These are phyloP conservation scores for Quercus cerris DNA, from an alignment of 306 rosid species.

Conservation along the genomic window DNA sequence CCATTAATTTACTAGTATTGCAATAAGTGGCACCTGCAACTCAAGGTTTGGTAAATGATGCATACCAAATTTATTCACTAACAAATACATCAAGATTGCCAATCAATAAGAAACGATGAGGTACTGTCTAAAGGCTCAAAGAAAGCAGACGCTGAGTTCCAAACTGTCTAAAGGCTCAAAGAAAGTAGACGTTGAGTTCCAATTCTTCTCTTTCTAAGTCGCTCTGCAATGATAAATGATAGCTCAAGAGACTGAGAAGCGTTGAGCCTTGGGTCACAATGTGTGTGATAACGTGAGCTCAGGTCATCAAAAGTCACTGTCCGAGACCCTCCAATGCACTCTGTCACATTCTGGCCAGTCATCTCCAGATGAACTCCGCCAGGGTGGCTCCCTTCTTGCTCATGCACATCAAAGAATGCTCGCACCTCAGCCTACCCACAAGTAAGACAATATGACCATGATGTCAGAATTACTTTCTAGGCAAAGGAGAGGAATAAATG, in stretches of 20 bases:
- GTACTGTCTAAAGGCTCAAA: slow-evolving; percentile 14
- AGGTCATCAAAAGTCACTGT: slow-evolving; percentile 71
- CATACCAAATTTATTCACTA: slow-evolving; percentile 17
- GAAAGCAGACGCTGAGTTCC: slow-evolving; percentile 24
- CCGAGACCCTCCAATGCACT: slow-evolving; percentile 78
- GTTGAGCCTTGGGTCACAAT: slow-evolving; percentile 72
- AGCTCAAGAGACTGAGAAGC: slow-evolving; percentile 83
- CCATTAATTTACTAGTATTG: neutral
- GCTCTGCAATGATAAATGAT: slow-evolving; percentile 63
- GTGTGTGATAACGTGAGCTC: slow-evolving; percentile 76
- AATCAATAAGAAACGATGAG: neutral
- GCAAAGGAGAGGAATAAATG: too few relatives aligned
- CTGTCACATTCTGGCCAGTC: slow-evolving; percentile 83
- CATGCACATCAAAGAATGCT: slow-evolving; percentile 81
- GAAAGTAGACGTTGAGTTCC: slow-evolving; percentile 40
- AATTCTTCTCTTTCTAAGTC: slow-evolving; percentile 71
- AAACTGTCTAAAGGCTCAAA: slow-evolving; percentile 8
- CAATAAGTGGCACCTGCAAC: neutral
- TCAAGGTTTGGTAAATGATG: neutral
- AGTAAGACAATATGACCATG: slow-evolving; percentile 8
- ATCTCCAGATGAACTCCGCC: slow-evolving; percentile 80
- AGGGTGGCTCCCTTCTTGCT: slow-evolving; percentile 77
- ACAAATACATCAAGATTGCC: slow-evolving; percentile 10
- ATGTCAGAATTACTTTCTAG: too few relatives aligned
- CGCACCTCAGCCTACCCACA: slow-evolving; percentile 61